Evolutionary conservation across 179 eudicot genomes (phyloP), one percentile per base, ranked within the genome.

Genomic region (Gypsophila paniculata): DNA sequence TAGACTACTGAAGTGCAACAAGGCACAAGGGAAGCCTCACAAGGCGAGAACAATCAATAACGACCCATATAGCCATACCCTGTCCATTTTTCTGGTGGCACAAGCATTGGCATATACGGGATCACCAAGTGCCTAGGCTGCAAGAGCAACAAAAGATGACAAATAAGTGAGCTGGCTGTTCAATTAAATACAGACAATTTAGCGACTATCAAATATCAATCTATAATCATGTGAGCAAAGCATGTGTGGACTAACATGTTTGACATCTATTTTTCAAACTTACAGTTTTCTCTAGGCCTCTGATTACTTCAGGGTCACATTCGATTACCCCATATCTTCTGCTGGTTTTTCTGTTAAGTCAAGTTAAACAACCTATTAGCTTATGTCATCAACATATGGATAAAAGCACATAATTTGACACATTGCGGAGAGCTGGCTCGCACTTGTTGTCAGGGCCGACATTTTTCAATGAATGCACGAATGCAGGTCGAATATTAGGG

Each of bases 121-220:
- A 94, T 88, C 69, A 94, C 92, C 96, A 94, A 86, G 86, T 94
- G 93, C 87, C 87, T 86, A 61, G 97, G 96, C 99, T 94, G 92
- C 53, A 79, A 61, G 63, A 77, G 32, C 62, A 63, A 61, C 18
- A 57, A 79, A 48, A 51, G 61, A 38, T 51, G 60, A 29, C 12
- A 63, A 42, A 39, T 39, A 14, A 65, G 55, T 54, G 66, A 55
- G 18, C 65, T 18, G 36, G 12, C 36, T 59, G 52, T 5, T 34
- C 19, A 57, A 52, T 38, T 19, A 59, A 42, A 36, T 15, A 51
- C 73, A 19, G 17, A 18, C 26, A 39, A 36, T 44, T 39, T 29
- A 59, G 29, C 34, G 2, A 17, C 51, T n/a, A 54, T 39, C 52
- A 25, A 17, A 39, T n/a, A 54, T 39, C 52, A 25, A 23, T 64